phyloP scores from a whole-genome alignment of 352 stramenopile genomes.

The Phytophthora niederhauseri region DNA sequence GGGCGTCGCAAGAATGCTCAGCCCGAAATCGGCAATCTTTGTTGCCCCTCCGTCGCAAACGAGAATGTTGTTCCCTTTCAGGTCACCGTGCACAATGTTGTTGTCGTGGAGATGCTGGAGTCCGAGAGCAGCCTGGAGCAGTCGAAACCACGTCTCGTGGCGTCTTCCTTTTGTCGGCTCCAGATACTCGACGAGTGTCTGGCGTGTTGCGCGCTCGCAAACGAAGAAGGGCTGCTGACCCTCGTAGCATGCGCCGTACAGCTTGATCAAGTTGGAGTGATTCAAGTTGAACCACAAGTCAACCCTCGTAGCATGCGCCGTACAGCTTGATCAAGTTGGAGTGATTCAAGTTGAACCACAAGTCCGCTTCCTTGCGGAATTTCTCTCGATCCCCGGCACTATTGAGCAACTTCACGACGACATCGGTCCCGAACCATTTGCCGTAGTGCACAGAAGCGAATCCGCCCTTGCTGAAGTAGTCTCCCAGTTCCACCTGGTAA shows the following conservation, averaged over 20 bases:
- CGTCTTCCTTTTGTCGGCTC: neutral
- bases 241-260: conserved; percentile 2
- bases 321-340: conserved; percentile 3
- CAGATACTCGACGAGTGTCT: neutral
- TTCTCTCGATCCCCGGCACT: neutral
- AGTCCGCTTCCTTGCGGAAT: neutral
- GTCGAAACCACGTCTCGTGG: neutral
- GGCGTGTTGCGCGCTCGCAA: conserved; percentile 1
- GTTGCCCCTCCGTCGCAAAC: neutral
- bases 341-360: conserved; percentile 5
- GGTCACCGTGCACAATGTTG: conserved; percentile 4
- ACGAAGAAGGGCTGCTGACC: conserved; percentile 2
- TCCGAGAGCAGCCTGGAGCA: neutral
- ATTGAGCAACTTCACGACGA: neutral
- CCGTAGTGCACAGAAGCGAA: neutral
- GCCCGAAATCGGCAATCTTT: conserved; percentile 12
- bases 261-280: conserved; percentile 4
- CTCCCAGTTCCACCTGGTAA: conserved; percentile 2
- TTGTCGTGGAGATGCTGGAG: conserved; percentile 7
- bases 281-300: conserved; percentile 4
- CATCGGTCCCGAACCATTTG: neutral
- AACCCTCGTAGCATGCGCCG: neutral
- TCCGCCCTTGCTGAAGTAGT: neutral
- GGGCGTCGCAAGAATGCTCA: conserved; percentile 3
- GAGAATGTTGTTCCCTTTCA: conserved; percentile 14